Evolutionary conservation across 75 land plant species (phyloP).

Genomic region (Pinus taeda): DNA sequence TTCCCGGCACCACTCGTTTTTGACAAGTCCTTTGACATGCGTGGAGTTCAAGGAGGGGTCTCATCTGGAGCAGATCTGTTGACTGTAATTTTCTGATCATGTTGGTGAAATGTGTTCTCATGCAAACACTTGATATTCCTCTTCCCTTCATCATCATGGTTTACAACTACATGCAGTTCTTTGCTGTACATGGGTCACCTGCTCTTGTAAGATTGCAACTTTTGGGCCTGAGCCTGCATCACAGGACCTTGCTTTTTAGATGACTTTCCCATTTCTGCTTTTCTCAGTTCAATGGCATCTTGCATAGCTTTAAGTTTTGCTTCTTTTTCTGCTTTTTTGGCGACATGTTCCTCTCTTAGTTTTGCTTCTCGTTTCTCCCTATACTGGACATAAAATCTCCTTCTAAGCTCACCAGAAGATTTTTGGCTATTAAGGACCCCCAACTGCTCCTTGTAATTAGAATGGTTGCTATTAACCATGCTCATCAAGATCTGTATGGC

Average conservation of each 20-base stretch:
- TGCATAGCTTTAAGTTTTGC: conserved; percentile 46
- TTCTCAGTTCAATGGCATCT: conserved; percentile 44
- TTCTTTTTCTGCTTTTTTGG: conserved; percentile 45
- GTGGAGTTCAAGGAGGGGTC: no score
- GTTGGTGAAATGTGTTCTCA: not conserved
- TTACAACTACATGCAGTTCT: not conserved
- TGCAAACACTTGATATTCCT: not conserved
- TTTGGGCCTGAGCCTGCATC: not conserved
- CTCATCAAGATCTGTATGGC: conserved; percentile 34
- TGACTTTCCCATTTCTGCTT: conserved; percentile 33
- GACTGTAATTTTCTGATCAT: not conserved
- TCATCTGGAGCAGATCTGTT: no score
- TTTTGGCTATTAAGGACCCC: conserved; percentile 10
- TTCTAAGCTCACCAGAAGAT: conserved; percentile 9
- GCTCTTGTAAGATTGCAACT: not conserved
- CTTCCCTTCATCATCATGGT: not conserved
- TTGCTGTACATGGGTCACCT: conserved; percentile 6
- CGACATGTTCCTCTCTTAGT: conserved; percentile 44
- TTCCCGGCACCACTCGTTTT: not conserved
- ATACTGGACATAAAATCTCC: no score
- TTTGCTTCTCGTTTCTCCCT: conserved; percentile 68
- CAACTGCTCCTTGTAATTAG: not conserved
- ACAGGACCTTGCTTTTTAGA: conserved; percentile 4
- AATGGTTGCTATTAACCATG: conserved; percentile 42
- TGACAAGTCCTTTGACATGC: not conserved